Base-by-base conservation (phyloP, 805 yeast genomes). In the Candida hungchunana region DNA sequence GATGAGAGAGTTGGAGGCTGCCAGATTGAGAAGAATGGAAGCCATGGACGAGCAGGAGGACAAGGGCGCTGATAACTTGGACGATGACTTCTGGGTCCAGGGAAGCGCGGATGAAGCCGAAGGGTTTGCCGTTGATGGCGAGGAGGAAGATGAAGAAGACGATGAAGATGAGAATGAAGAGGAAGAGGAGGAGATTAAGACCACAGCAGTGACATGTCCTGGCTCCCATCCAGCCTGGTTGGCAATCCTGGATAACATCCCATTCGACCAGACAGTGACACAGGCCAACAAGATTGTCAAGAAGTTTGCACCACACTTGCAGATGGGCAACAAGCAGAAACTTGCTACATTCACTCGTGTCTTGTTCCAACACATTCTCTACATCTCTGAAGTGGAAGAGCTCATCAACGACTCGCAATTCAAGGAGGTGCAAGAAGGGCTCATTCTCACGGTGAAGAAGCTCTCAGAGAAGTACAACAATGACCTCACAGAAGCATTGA, bases 291-390 rank as follows among this genome's bases (percentile, higher is more conserved):
- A 71, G 38, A 71, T 88, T 27, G 60, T 84, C 38, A 69, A 69
- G 34, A 55, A 66, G 0, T 77, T 80, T 58, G 86, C 83, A 44
- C 95, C 97, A 11, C 77, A 80, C 43, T 66, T 84, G 35, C 87
- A 84, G 3, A 73, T 68, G 37, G 97, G 95, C 3, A 88, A 90
- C 58, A 87, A 85, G 53, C 83, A 78, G 41, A 79, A 73, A 50
- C 61, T 84, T 46, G 83, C 80, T 17, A 53, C 47, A 3, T 82
- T 89, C 51, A 71, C 83, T 1, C 68, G 73, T 4, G 72, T 84
- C 8, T 47, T 88, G 11, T 66, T 84, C 42, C 74, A 79, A 45
- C 87, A 84, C 50, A 60, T 76, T 9, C 56, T 84, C 27, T 62
- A 67, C 39, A 53, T 79, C 21, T 60, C 76, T 1, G 69, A 71